These are phyloP conservation scores for Omphalea diandra DNA, from an alignment of 441 rosid species.

Conservation along the genomic window DNA sequence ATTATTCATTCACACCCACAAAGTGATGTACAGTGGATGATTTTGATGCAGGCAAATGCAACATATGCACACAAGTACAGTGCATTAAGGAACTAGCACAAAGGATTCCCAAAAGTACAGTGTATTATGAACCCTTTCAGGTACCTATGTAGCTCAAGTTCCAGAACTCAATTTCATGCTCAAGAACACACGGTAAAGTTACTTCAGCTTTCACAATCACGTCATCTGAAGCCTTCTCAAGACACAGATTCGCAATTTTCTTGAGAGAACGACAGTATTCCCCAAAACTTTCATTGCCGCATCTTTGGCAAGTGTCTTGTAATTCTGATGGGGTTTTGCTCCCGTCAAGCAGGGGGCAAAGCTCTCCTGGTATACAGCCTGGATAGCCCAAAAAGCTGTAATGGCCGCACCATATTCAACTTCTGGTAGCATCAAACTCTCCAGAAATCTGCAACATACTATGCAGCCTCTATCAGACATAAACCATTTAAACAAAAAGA, in stretches of 20 bases:
- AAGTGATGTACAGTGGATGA: too few relatives aligned
- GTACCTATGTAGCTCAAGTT: slow-evolving; percentile 48
- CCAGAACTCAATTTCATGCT: slow-evolving; percentile 69
- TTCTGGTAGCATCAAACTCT: slow-evolving; percentile 49
- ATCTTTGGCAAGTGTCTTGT: slow-evolving; percentile 52
- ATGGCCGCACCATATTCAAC: slow-evolving; percentile 48
- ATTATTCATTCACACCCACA: too few relatives aligned
- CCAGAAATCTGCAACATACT: slow-evolving; percentile 46
- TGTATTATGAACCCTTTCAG: slow-evolving; percentile 9
- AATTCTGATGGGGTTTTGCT: slow-evolving; percentile 43
- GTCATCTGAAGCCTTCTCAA: slow-evolving; percentile 43
- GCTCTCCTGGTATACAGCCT: slow-evolving; percentile 67
- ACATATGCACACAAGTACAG: background rate
- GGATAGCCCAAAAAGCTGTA: slow-evolving; percentile 67
- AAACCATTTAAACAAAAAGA: background rate
- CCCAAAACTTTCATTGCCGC: slow-evolving; percentile 62
- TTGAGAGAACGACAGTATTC: slow-evolving; percentile 47
- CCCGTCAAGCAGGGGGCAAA: slow-evolving; percentile 57
- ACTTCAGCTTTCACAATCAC: slow-evolving; percentile 44
- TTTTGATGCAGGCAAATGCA: background rate
- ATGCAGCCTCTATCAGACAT: background rate
- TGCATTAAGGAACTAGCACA: too few relatives aligned
- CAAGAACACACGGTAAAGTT: slow-evolving; percentile 42
- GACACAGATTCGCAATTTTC: slow-evolving; percentile 40
- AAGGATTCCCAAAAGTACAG: too few relatives aligned